Evolutionary conservation across 2,329 filamentous ascomycete species (phyloP).

Genomic region (Beauveria rudraprayagi): DNA sequence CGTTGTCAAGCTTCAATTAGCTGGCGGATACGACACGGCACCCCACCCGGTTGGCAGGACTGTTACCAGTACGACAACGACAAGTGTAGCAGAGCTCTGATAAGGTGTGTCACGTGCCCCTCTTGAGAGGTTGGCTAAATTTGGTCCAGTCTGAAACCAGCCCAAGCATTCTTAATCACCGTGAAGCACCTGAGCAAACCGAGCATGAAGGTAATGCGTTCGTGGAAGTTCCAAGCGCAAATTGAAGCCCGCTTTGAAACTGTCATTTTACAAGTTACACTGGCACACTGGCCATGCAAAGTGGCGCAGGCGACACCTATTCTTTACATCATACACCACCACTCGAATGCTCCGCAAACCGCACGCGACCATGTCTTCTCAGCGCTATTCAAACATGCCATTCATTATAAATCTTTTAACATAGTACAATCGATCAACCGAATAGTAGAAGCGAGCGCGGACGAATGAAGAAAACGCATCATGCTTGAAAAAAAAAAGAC

Average conservation of each 20-base stretch:
- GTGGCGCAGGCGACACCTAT: neutral
- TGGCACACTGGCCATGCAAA: neutral
- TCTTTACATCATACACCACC: neutral
- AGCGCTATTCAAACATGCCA: neutral
- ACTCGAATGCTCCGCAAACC: neutral
- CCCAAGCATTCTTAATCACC: neutral
- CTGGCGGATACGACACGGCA: conserved; percentile 1
- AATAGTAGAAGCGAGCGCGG: neutral
- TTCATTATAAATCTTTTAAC: conserved; percentile 10
- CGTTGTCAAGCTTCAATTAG: neutral
- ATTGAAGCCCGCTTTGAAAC: neutral
- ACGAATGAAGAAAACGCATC: neutral
- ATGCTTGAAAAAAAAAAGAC: conserved; percentile 7
- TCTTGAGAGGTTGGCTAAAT: neutral
- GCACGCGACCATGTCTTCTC: neutral
- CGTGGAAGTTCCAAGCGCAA: neutral
- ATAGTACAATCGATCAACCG: conserved; percentile 13
- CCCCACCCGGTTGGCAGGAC: neutral
- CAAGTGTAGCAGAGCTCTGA: neutral
- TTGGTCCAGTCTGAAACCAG: neutral
- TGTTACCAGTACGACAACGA: neutral
- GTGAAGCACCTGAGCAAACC: neutral
- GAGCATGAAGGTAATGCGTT: neutral
- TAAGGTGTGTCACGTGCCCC: neutral
- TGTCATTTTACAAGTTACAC: neutral